These are phyloP conservation scores for Talinum fruticosum DNA, from an alignment of 148 eudicot species.

Conservation along the genomic window DNA sequence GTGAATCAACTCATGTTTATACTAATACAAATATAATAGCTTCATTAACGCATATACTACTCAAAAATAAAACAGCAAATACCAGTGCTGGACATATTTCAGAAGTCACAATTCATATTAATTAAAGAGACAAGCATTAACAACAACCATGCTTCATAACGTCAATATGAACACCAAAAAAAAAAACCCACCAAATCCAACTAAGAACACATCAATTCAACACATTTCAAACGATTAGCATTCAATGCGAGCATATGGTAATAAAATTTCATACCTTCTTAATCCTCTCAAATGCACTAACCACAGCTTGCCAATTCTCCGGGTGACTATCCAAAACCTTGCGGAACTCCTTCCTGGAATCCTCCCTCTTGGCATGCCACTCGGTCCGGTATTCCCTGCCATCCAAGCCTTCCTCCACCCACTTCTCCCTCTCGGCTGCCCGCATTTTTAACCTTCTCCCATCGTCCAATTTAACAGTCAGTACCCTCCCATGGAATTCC, in stretches of 20 bases:
- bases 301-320: constrained; percentile 94
- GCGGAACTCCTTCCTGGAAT: constrained; percentile 46
- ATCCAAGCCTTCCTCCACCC: constrained; percentile 53
- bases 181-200: neutral
- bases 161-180: neutral
- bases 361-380: constrained; percentile 86
- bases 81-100: neutral
- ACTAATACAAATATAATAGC: neutral
- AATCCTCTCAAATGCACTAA: constrained; percentile 76
- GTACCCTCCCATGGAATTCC: constrained; percentile 88
- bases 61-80: neutral
- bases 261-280: constrained; percentile 55
- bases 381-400: constrained; percentile 46
- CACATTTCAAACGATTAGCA: neutral
- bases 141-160: neutral
- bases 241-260: neutral
- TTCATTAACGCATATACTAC: neutral
- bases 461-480: constrained; percentile 86
- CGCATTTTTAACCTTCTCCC: constrained; percentile 63
- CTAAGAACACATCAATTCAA: neutral
- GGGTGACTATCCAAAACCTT: constrained; percentile 73
- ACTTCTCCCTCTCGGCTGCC: constrained; percentile 50
- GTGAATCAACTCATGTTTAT: neutral
- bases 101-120: neutral
- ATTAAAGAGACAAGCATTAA: neutral